Evolutionary conservation across 2,329 filamentous ascomycete species (phyloP).

Genomic region (Botrytis tulipae): DNA sequence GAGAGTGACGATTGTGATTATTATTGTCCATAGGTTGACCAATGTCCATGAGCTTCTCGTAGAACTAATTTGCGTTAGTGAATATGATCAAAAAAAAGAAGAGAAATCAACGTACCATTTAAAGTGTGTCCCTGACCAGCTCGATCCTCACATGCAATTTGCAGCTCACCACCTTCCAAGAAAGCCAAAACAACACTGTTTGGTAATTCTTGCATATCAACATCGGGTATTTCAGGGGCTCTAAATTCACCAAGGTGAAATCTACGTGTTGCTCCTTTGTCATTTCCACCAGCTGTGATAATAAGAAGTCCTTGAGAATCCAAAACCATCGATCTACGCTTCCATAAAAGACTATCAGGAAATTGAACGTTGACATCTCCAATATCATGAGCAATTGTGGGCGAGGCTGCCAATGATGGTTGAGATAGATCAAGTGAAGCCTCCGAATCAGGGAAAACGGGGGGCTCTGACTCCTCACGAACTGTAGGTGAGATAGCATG

Average conservation of each 20-base stretch:
- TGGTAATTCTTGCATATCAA: conserved; percentile 88
- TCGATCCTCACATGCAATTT: conserved; percentile 63
- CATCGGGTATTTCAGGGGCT: conserved; percentile 76
- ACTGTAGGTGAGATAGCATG: conserved; percentile 39
- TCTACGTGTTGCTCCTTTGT: conserved; percentile 61
- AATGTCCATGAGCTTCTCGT: conserved; percentile 34
- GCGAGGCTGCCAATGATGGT: conserved; percentile 40
- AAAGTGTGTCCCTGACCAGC: conserved; percentile 55
- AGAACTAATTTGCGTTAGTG: conserved; percentile 31
- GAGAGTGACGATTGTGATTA: conserved; percentile 12
- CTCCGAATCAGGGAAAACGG: neutral
- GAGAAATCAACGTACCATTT: conserved; percentile 37
- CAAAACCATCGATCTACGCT: conserved; percentile 82
- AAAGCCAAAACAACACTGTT: conserved; percentile 72
- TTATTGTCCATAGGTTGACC: conserved; percentile 33
- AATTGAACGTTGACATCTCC: conserved; percentile 97
- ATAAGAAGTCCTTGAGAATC: conserved; percentile 82
- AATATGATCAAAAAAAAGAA: neutral
- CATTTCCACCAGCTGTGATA: conserved; percentile 52
- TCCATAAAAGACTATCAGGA: conserved; percentile 94
- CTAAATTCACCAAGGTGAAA: conserved; percentile 87
- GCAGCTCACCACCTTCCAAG: conserved; percentile 60
- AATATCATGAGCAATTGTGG: conserved; percentile 30
- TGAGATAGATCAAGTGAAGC: conserved; percentile 27
- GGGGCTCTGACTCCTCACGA: conserved; percentile 41